A percentile compares a stretch with the other conserved stretches of the same genome.
phyloP scores from a whole-genome alignment of 352 stramenopile genomes.

The Phytophthora melonis region DNA sequence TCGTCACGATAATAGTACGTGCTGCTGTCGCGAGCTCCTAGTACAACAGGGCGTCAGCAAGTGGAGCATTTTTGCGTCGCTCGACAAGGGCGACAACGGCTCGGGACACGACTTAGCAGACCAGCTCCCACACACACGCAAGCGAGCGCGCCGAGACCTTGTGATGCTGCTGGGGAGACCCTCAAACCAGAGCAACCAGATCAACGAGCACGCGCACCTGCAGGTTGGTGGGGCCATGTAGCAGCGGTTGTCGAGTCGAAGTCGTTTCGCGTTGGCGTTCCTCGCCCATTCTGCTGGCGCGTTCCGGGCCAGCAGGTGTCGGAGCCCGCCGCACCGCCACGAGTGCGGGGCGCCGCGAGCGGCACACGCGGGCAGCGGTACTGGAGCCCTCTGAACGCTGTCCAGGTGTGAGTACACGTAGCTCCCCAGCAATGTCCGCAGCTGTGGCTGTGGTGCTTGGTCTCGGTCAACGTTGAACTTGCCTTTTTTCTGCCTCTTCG shows the following conservation, averaged over 20 bases:
- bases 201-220: slow-evolving; percentile 38
- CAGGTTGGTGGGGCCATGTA: neutral
- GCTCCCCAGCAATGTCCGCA: neutral
- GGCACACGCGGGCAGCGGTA: neutral
- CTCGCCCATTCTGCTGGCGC: slow-evolving; percentile 9
- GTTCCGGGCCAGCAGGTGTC: slow-evolving; percentile 9
- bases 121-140: slow-evolving; percentile 43
- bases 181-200: neutral
- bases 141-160: slow-evolving; percentile 28
- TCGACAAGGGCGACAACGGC: slow-evolving; percentile 60
- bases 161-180: too few relatives aligned
- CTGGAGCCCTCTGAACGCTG: slow-evolving; percentile 7
- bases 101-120: slow-evolving; percentile 52
- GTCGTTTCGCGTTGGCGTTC: slow-evolving; percentile 24
- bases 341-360: neutral
- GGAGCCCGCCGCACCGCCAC: neutral
- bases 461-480: slow-evolving; percentile 20
- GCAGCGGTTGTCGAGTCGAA: slow-evolving; percentile 14
- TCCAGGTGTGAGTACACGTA: neutral
- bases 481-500: slow-evolving; percentile 21
- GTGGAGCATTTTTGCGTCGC: slow-evolving; percentile 53
- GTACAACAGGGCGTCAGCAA: slow-evolving; percentile 46
- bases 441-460: slow-evolving; percentile 11
- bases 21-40: slow-evolving; percentile 51
- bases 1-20: slow-evolving; percentile 33